Conservation (phyloP, 2,329 filamentous ascomycete species). For the Cordyceps militaris region DNA sequence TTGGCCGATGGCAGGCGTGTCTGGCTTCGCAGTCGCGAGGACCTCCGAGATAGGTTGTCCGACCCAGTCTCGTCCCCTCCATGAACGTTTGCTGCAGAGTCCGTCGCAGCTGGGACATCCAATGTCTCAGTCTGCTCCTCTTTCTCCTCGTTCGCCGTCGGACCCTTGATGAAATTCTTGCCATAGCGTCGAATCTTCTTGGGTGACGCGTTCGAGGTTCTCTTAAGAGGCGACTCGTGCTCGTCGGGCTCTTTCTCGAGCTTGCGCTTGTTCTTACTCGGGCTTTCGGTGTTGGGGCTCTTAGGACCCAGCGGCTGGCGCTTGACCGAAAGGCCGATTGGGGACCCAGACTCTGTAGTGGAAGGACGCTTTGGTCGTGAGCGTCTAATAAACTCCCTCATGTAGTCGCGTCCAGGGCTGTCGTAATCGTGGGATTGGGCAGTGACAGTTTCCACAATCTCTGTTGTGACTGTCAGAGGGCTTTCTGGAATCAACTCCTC, state of each 20-base stretch:
- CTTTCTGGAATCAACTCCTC: constrained; percentile 1
- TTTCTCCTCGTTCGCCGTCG: neutral
- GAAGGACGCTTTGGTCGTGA: constrained; percentile 23
- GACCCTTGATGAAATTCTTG: constrained; percentile 11
- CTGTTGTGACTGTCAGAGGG: neutral
- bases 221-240: constrained; percentile 18
- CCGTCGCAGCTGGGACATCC: neutral
- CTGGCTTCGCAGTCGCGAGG: constrained; percentile 25
- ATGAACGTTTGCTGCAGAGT: neutral
- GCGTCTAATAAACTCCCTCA: constrained; percentile 30
- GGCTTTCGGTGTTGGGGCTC: constrained; percentile 30
- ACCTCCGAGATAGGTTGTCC: constrained; percentile 23
- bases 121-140: constrained; percentile 3
- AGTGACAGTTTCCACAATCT: constrained; percentile 3
- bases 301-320: constrained; percentile 27
- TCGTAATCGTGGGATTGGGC: constrained; percentile 20
- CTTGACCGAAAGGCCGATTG: constrained; percentile 20
- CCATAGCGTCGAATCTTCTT: constrained; percentile 21
- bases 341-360: constrained; percentile 26
- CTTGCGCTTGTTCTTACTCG: constrained; percentile 28
- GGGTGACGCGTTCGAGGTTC: constrained; percentile 16
- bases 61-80: constrained; percentile 16
- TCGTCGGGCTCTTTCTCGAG: constrained; percentile 19
- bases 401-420: constrained; percentile 28
- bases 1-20: constrained; percentile 17